Evolutionary conservation across 2,329 filamentous ascomycete species (phyloP).

Genomic region (Dactylella cylindrospora): DNA sequence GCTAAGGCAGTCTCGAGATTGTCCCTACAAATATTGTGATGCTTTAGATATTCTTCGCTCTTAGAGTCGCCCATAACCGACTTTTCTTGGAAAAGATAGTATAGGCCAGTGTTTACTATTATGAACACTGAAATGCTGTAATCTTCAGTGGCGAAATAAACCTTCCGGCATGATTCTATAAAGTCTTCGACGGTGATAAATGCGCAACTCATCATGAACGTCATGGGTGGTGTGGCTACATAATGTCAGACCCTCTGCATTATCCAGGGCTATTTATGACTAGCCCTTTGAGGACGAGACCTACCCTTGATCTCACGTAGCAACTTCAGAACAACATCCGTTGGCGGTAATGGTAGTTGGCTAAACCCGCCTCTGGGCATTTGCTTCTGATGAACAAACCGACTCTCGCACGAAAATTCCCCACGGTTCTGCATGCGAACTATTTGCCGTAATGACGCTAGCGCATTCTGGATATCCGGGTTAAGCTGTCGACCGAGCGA

Average conservation of each 20-base stretch:
- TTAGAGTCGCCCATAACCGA: conserved; percentile 49
- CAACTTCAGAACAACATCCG: conserved; percentile 57
- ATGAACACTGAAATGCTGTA: conserved; percentile 58
- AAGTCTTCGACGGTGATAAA: conserved; percentile 59
- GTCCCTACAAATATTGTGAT: conserved; percentile 54
- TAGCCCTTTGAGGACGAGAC: conserved; percentile 1
- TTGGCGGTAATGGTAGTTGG: conserved; percentile 61
- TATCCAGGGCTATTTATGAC: conserved; percentile 12
- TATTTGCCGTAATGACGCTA: conserved; percentile 59
- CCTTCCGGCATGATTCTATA: conserved; percentile 56
- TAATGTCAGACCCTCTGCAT: not conserved
- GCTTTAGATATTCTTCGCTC: conserved; percentile 52
- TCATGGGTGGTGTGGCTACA: conserved; percentile 55
- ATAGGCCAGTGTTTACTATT: conserved; percentile 57
- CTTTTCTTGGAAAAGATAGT: conserved; percentile 58
- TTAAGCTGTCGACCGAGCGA: conserved; percentile 54
- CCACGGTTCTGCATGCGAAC: conserved; percentile 57
- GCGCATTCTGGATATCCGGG: conserved; percentile 59
- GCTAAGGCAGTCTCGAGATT: conserved; percentile 59
- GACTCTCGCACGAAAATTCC: conserved; percentile 52
- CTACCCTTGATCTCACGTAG: conserved; percentile 58
- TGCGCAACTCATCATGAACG: conserved; percentile 58
- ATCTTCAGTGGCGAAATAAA: conserved; percentile 60
- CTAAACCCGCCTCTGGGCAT: conserved; percentile 56
- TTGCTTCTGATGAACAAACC: conserved; percentile 56